Evolutionary conservation across 768 basidiomycete species (phyloP), one percentile per base, ranked within the genome.

Genomic region (Ephemerocybe angulata): DNA sequence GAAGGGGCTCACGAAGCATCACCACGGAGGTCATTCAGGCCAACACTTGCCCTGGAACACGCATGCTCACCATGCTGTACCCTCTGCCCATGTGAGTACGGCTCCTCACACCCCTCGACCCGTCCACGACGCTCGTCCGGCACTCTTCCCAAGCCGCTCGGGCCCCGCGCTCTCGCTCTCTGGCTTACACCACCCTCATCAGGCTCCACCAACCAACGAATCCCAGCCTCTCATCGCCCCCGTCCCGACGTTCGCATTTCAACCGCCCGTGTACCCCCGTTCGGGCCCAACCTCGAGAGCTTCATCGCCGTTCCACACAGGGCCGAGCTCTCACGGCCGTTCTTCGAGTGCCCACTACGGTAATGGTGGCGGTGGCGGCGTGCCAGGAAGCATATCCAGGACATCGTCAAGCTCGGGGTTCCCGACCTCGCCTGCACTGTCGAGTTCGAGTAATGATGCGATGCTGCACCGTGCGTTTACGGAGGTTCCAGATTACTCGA

Each of bases 401-500:
- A 28, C 4, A 8, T 22, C 43, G 48, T 25, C 53, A 25, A 19
- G 21, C 52, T 43, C 41, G 12, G n/a, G 11, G 7, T 42, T 42
- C 52, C 33, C 52, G 13, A 29, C 40, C 40, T 19, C 30, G 33
- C 28, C 22, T 22, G 19, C 42, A 44, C 25, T 31, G 30, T 44
- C 51, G 38, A 64, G 30, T 33, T 25, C 22, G n/a, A 52, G 55
- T 13, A 30, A 57, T 27, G 67, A 64, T 1, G 63, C 68, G 59
- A 59, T 82, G 58, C 72, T 87, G 55, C 82, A 83, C 59, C 78
- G 85, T 21, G 82, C 83, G 44, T 86, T 83, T 62, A 89, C 80
- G 59, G 83, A 79, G 74, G 90, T 97, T 17, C 96, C 96, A 1
- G 84, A 90, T 60, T 98, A 98, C 68, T 79, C 79, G 19, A 79